A percentile compares a stretch with the other conserved stretches of the same genome.
Conservation (phyloP, 2,329 filamentous ascomycete species). For the Huntiella savannae region DNA sequence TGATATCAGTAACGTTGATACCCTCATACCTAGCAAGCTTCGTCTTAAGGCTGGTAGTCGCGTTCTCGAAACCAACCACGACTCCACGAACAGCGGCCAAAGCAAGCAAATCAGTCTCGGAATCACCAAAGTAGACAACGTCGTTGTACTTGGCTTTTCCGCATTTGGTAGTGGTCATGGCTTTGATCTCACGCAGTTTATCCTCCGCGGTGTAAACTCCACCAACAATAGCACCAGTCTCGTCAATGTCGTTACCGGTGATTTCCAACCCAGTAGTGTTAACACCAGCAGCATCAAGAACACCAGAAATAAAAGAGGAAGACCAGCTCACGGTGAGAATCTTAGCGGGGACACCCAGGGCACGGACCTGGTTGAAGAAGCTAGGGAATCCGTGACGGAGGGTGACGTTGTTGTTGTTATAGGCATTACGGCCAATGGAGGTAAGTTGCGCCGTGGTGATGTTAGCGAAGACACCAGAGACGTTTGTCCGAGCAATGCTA, state of each 20-base stretch:
- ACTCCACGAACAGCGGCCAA: conserved; percentile 27
- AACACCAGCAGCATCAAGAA: conserved; percentile 17
- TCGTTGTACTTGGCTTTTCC: conserved; percentile 9
- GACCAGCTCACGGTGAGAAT: conserved; percentile 35
- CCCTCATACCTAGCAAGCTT: conserved; percentile 2
- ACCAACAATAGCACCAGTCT: conserved; percentile 23
- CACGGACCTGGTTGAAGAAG: conserved; percentile 16
- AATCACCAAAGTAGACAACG: conserved; percentile 39
- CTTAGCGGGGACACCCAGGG: conserved; percentile 22
- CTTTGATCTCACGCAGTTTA: conserved; percentile 25
- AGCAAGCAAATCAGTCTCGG: conserved; percentile 36
- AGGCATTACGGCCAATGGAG: conserved; percentile 1
- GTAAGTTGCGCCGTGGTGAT: conserved; percentile 16
- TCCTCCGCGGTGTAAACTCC: conserved; percentile 24
- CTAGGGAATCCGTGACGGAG: neutral
- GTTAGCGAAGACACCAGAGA: conserved; percentile 24
- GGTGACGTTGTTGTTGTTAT: conserved; percentile 21
- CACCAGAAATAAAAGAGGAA: conserved; percentile 26
- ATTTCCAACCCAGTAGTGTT: conserved; percentile 16
- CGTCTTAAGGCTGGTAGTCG: conserved; percentile 12
- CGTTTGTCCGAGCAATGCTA: conserved; percentile 26
- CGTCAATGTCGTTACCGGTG: conserved; percentile 25
- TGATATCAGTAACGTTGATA: neutral
- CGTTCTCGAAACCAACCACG: conserved; percentile 24
- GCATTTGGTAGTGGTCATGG: conserved; percentile 14